Evolutionary conservation across 306 rosid genomes (phyloP).

Genomic region (Cyamopsis tetragonoloba): DNA sequence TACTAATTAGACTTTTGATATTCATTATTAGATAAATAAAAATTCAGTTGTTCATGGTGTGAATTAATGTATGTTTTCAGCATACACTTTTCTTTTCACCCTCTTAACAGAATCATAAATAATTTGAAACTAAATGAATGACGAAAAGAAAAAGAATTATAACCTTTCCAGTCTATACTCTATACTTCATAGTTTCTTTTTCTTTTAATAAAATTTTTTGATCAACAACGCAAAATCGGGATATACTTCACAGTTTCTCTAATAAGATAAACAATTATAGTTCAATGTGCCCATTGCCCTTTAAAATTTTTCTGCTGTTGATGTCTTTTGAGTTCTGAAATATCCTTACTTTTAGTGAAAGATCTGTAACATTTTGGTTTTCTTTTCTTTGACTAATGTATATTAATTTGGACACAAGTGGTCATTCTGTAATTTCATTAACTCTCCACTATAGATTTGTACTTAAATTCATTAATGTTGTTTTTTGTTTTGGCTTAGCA

Average conservation of each 20-base stretch:
- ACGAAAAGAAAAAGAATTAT: neutral
- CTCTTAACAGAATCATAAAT: neutral
- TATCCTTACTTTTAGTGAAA: slow-evolving; percentile 3
- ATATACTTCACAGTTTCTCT: neutral
- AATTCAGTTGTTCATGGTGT: neutral
- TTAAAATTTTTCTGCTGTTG: neutral
- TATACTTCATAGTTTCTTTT: too few relatives aligned
- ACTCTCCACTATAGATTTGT: neutral
- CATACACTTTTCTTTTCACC: neutral
- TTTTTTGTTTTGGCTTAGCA: slow-evolving; percentile 49
- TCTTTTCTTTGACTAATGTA: neutral
- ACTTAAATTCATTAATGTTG: slow-evolving; percentile 14
- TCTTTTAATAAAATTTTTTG: too few relatives aligned
- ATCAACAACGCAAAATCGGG: too few relatives aligned
- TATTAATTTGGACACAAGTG: neutral
- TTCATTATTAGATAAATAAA: neutral
- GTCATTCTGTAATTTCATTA: slow-evolving; percentile 4
- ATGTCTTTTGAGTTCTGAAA: neutral
- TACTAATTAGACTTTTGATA: too few relatives aligned
- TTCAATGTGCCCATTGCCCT: neutral
- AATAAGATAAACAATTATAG: neutral
- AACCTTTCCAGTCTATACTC: neutral
- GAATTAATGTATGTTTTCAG: neutral
- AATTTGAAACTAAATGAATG: neutral
- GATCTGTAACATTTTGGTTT: neutral